A percentile compares a stretch with the other conserved stretches of the same genome.
Conservation (phyloP, 768 basidiomycete species). For the Trametopsis cervina region DNA sequence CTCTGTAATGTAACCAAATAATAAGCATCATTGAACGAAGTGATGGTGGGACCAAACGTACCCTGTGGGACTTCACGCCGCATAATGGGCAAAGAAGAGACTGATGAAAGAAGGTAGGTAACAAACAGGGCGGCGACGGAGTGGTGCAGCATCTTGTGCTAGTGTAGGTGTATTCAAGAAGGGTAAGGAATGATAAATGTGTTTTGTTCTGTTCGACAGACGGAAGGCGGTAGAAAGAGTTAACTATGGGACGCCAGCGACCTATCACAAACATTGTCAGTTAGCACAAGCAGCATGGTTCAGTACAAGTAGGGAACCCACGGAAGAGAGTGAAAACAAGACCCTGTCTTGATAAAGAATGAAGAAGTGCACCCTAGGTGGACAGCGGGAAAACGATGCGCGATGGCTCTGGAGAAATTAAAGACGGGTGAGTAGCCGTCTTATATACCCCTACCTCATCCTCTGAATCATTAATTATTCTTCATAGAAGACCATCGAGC, state of each 20-base stretch:
- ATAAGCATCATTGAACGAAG: not conserved
- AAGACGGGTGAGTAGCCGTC: not conserved
- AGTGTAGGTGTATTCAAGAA: not conserved
- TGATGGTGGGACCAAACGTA: slow-evolving; percentile 16
- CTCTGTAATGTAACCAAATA: slow-evolving; percentile 28
- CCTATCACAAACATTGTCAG: slow-evolving; percentile 1
- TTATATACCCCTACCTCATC: slow-evolving; percentile 8
- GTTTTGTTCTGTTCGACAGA: not conserved
- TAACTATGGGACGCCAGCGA: slow-evolving; percentile 14
- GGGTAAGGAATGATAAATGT: slow-evolving; percentile 11
- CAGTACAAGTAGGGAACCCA: not conserved
- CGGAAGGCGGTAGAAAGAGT: not conserved
- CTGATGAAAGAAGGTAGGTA: slow-evolving; percentile 27
- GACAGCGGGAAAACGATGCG: slow-evolving; percentile 22
- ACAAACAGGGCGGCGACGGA: slow-evolving; percentile 30
- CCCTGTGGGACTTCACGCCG: slow-evolving; percentile 62
- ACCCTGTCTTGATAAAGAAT: slow-evolving; percentile 50
- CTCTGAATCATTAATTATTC: no score
- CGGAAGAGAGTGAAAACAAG: slow-evolving; percentile 29
- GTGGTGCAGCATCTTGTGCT: slow-evolving; percentile 31
- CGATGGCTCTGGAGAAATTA: slow-evolving; percentile 17
- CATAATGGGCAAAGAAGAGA: slow-evolving; percentile 35
- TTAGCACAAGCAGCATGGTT: not conserved
- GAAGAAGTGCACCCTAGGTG: slow-evolving; percentile 3
- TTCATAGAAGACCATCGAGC: no score